Percentiles rank a stretch among this genome's conserved stretches.
Evolutionary conservation across 768 basidiomycete genomes (phyloP).

Genomic region (Atractiella rhizophila): DNA sequence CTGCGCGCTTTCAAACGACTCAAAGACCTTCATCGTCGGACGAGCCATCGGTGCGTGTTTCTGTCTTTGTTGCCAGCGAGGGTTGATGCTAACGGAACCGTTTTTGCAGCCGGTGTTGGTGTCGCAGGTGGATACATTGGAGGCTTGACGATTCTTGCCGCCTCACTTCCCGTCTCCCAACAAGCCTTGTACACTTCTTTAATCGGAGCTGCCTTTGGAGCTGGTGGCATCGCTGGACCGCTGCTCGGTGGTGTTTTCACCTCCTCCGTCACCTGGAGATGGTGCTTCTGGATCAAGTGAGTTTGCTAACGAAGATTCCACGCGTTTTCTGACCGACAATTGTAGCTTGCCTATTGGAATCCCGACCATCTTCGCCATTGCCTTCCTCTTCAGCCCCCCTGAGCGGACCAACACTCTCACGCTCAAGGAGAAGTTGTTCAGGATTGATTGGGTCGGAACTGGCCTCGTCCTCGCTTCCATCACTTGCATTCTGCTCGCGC

Average conservation of each 20-base stretch:
- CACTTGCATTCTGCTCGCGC: conserved; percentile 25
- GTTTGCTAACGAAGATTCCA: too few species aligned
- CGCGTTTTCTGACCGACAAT: too few species aligned
- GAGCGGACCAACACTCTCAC: not conserved
- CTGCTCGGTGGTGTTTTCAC: conserved; percentile 22
- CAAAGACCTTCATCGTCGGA: conserved; percentile 23
- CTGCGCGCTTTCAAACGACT: conserved; percentile 23
- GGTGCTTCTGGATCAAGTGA: conserved; percentile 6
- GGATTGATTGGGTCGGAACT: conserved; percentile 26
- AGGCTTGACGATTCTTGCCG: too few species aligned
- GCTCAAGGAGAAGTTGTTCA: not conserved
- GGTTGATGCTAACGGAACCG: conserved; percentile 18
- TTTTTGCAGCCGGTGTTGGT: too few species aligned
- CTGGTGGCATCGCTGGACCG: conserved; percentile 21
- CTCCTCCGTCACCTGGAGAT: too few species aligned
- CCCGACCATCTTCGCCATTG: too few species aligned
- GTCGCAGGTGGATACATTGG: too few species aligned
- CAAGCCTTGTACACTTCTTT: too few species aligned
- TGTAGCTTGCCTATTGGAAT: too few species aligned
- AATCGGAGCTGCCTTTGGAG: conserved; percentile 22
- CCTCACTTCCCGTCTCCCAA: too few species aligned
- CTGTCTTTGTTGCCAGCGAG: conserved; percentile 13
- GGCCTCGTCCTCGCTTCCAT: conserved; percentile 22
- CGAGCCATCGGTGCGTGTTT: conserved; percentile 25
- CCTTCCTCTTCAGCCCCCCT: conserved; percentile 1